phyloP scores from a whole-genome alignment of 2,329 filamentous ascomycete genomes.

The Periconia sp. region DNA sequence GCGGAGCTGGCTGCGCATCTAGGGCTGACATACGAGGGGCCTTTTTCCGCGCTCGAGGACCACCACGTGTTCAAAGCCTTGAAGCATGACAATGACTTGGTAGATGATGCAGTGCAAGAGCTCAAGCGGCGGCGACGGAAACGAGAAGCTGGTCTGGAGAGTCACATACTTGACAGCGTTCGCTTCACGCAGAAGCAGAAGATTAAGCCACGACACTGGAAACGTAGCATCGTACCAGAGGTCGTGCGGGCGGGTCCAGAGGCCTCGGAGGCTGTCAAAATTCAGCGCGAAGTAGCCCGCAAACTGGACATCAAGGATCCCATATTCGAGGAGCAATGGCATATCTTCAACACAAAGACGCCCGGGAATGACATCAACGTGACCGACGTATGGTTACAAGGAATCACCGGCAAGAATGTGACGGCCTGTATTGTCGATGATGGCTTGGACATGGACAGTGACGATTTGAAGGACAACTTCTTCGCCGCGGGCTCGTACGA shows the following conservation, averaged over 20 bases:
- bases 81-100: slow-evolving; percentile 60
- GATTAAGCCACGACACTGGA: slow-evolving; percentile 66
- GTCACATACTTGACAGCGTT: slow-evolving; percentile 73
- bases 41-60: slow-evolving; percentile 75
- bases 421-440: slow-evolving; percentile 96
- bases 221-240: slow-evolving; percentile 54
- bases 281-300: slow-evolving; percentile 49
- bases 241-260: slow-evolving; percentile 25
- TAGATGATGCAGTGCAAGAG: slow-evolving; percentile 59
- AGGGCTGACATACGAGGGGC: slow-evolving; percentile 80
- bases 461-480: slow-evolving; percentile 91
- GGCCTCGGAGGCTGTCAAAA: slow-evolving; percentile 56
- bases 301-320: slow-evolving; percentile 82
- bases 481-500: slow-evolving; percentile 92
- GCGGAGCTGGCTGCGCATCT: slow-evolving; percentile 73
- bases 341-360: slow-evolving; percentile 83
- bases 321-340: slow-evolving; percentile 95
- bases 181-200: slow-evolving; percentile 81
- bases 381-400: slow-evolving; percentile 89
- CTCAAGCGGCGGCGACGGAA: slow-evolving; percentile 67
- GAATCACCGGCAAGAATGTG: slow-evolving; percentile 85
- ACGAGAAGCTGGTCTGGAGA: slow-evolving; percentile 54
- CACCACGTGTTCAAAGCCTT: slow-evolving; percentile 87
- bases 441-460: slow-evolving; percentile 93
- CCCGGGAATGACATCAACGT: slow-evolving; percentile 93